phyloP scores from a whole-genome alignment of 2,329 filamentous ascomycete genomes.

The Fusarium beomiforme region DNA sequence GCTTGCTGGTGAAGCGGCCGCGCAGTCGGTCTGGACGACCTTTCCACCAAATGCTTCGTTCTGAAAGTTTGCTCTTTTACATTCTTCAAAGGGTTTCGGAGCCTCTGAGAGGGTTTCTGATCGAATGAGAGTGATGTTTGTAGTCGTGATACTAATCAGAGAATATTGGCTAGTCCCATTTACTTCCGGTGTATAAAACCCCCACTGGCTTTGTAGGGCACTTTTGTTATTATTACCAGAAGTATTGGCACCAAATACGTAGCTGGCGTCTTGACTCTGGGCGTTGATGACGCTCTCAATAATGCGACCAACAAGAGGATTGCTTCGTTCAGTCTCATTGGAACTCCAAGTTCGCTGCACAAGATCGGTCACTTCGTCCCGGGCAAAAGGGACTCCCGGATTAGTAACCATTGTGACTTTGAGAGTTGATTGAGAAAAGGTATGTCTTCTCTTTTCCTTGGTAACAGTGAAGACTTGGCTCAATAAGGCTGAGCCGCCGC shows the following conservation, averaged over 20 bases:
- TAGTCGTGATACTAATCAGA: slow-evolving; percentile 4
- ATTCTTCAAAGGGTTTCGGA: slow-evolving; percentile 3
- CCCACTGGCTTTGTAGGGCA: slow-evolving; percentile 14
- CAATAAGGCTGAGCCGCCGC: slow-evolving; percentile 26
- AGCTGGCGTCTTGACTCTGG: slow-evolving; percentile 5
- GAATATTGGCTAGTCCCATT: not conserved
- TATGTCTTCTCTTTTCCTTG: slow-evolving; percentile 12
- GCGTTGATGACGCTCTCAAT: slow-evolving; percentile 16
- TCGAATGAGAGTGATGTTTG: slow-evolving; percentile 31
- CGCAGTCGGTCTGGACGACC: slow-evolving; percentile 13
- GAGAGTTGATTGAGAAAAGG: slow-evolving; percentile 6
- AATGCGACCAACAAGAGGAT: slow-evolving; percentile 1
- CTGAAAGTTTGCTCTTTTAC: slow-evolving; percentile 11
- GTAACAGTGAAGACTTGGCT: slow-evolving; percentile 31
- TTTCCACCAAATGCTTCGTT: slow-evolving; percentile 32
- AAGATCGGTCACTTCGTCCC: slow-evolving; percentile 2
- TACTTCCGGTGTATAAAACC: not conserved
- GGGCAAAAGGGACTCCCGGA: not conserved
- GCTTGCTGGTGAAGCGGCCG: not conserved
- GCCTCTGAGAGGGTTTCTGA: slow-evolving; percentile 8
- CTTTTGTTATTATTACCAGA: not conserved
- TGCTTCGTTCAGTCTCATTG: slow-evolving; percentile 1
- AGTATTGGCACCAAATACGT: slow-evolving; percentile 9
- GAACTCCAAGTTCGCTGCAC: slow-evolving; percentile 12
- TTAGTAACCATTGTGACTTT: slow-evolving; percentile 22